A percentile compares a stretch with the other conserved stretches of the same genome.
These are phyloP conservation scores for Avena atlantica DNA, from an alignment of 176 grass and related monocot genomes.

Conservation along the genomic window DNA sequence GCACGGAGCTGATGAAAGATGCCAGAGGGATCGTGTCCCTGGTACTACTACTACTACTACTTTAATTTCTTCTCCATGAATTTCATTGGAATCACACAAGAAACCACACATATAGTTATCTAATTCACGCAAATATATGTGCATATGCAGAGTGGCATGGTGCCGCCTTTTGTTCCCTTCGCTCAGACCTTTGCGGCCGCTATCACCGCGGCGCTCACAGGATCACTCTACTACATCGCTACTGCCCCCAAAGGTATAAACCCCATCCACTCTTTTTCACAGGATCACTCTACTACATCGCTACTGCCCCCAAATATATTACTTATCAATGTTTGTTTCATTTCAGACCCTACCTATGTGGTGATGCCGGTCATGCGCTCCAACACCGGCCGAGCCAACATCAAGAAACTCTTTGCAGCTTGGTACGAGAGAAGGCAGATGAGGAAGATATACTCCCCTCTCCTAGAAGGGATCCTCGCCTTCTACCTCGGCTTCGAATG, in stretches of 20 bases:
- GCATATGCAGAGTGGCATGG: conserved; percentile 69
- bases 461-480: conserved; percentile 88
- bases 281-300: too few relatives aligned
- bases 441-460: conserved; percentile 98
- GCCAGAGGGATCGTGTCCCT: conserved; percentile 79
- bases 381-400: conserved; percentile 61
- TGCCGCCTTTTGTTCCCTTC: conserved; percentile 87
- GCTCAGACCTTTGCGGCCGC: conserved; percentile 95
- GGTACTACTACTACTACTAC: conserved; percentile 11
- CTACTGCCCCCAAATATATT: too few relatives aligned
- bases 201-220: conserved; percentile 89
- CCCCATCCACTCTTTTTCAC: neutral
- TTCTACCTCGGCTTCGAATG: conserved; percentile 98
- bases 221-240: conserved; percentile 87
- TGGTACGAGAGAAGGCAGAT: conserved; percentile 90
- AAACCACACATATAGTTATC: neutral
- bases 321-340: neutral
- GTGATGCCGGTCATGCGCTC: conserved; percentile 75
- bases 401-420: conserved; percentile 87
- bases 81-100: neutral
- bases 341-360: conserved; percentile 93
- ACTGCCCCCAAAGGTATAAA: conserved; percentile 75
- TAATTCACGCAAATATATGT: neutral
- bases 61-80: too few relatives aligned
- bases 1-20: conserved; percentile 94